Base-by-base conservation (phyloP, 441 rosid species). In the Populus tomentosa region DNA sequence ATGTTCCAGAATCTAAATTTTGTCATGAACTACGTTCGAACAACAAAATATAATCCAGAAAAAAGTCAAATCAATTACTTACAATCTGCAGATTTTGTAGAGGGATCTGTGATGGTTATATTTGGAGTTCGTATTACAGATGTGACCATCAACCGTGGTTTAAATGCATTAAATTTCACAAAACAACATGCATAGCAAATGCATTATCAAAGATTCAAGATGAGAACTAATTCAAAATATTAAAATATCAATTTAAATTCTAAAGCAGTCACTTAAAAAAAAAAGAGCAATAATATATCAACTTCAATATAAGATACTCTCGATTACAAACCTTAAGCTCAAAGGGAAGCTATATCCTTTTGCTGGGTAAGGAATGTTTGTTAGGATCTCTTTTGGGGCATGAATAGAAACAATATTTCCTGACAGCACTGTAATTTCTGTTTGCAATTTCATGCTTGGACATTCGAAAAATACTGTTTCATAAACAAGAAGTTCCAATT, bases 261-360 rank as follows among this genome's bases (percentile, higher is more conserved):
- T 23, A 35, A 4, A 23, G 16, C 38, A 46, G 8, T 36, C 61
- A 69, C 53, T 72, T 32, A 62, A 71, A 65, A 70, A 40, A 40
- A 42, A 4, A 26, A 6, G 11, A 8, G 18, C 65, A 26, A 18
- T 67, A 13, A 14, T 70, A n/a, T 33, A 70, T 53, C 71, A 74
- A 20, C 28, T 36, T 67, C 66, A 56, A 46, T 40, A 76, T 20
- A 81, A 67, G 65, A 73, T 40, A 61, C 64, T 75, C n/a, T 78
- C 32, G 66, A 68, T 63, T 75, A 80, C 90, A 79, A 50, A 96
- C 99, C 97, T 89, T 88, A 92, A 86, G 82, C 87, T 92, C 82
- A 96, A 92, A 40, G 87, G 62, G 85, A 96, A 96, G 80, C 79
- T 81, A 80, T 86, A 96, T 82, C 99, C 98, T 81, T 88, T 88